A percentile compares a stretch with the other conserved stretches of the same genome.
Conservation (phyloP, 148 eudicot genomes). For the Rhododendron williamsianum region DNA sequence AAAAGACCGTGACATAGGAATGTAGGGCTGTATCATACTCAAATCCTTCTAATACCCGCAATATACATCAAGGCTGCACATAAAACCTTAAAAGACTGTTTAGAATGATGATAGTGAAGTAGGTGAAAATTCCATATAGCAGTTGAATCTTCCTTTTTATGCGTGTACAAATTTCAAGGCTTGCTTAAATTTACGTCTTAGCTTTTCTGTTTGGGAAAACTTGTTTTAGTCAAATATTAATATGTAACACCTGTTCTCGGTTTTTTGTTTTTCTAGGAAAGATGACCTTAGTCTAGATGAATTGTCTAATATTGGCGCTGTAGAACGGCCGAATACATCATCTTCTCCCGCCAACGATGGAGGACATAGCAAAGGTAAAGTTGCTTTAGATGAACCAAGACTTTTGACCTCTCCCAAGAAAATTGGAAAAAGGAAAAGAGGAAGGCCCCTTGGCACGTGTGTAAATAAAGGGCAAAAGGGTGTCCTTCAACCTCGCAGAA, state of each 20-base stretch:
- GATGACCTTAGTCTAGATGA: constrained; percentile 16
- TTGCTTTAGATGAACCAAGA: constrained; percentile 6
- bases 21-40: background rate
- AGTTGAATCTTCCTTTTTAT: background rate
- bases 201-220: background rate
- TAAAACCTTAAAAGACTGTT: background rate
- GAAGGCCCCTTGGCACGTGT: constrained; percentile 38
- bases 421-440: constrained; percentile 51
- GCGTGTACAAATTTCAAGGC: background rate
- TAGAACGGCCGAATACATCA: constrained; percentile 9
- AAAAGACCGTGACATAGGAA: background rate
- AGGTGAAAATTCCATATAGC: background rate
- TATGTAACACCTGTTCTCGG: background rate
- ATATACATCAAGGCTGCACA: background rate
- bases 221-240: background rate
- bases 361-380: constrained; percentile 18
- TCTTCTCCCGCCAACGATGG: constrained; percentile 29
- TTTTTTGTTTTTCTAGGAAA: constrained; percentile 6
- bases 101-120: background rate
- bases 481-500: constrained; percentile 44
- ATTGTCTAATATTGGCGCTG: constrained; percentile 17
- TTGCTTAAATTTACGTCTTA: background rate
- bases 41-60: background rate
- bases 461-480: constrained; percentile 29
- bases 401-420: constrained; percentile 19